Evolutionary conservation across 768 basidiomycete species (phyloP), one percentile per base, ranked within the genome.

Genomic region (Erythrobasidium yunnanense): DNA sequence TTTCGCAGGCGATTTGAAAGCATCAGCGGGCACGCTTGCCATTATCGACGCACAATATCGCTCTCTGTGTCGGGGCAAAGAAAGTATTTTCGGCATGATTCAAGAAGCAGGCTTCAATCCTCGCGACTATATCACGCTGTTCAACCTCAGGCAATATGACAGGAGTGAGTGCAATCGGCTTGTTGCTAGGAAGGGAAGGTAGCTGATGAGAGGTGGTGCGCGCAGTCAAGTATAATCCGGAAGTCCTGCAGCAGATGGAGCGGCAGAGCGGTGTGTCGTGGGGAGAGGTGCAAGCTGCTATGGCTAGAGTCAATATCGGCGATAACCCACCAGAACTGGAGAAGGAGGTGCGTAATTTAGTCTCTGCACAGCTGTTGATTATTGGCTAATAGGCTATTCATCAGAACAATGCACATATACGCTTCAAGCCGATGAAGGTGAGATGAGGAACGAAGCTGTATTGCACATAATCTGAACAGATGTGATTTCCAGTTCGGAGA

Each of bases 81-180:
- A 67, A 17, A 50, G 45, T 25, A 50, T 67, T 47, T 67, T 56
- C 33, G 56, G 56, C 30, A 13, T 49, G n/a, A 67, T 67, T 51
- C 17, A 52, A 22, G 58, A 20, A 2, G 67, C 57, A 25, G 71
- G 70, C 13, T 66, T 55, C 51, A 56, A 71, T 45, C 71, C 71
- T 6, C 27, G 65, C 77, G 85, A 91, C 65, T 91, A 86, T 74
- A 87, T 95, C 71, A 82, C 85, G 11, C 90, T 95, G 81, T 96
- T 88, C 78, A 90, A 97, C 77, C 80, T 99, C 25, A 83, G 95
- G 30, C 79, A 85, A 0, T 99, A 92, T 74, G 92, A 96, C 73
- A 81, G 91, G 25, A 88, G 63, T 65, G 33, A 55, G 51, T n/a
- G n/a, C n/a, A n/a, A n/a, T 29, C n/a, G 52, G 23, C 32, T 30